Percentiles rank a stretch among this genome's conserved stretches.
Conservation (phyloP, 2,329 filamentous ascomycete species). For the Albophoma yamanashiensis region DNA sequence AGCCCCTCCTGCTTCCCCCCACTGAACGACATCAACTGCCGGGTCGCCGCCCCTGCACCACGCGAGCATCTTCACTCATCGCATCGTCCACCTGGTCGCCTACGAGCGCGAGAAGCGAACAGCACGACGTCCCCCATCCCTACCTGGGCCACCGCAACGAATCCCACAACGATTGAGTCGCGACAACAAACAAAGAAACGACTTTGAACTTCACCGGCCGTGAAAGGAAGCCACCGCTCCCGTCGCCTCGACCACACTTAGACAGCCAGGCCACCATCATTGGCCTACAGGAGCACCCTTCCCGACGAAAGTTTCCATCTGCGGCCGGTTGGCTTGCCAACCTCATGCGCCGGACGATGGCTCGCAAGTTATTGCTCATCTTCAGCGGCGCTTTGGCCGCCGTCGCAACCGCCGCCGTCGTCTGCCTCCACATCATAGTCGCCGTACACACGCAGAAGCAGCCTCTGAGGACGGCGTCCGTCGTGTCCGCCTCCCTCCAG, state of each 20-base stretch:
- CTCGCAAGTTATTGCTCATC: constrained; percentile 2
- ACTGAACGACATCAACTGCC: background rate
- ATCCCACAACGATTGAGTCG: background rate
- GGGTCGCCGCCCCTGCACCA: background rate
- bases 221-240: background rate
- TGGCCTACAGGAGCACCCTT: background rate
- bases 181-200: background rate
- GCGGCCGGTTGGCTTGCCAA: constrained; percentile 2
- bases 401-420: constrained; percentile 7
- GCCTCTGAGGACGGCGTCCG: constrained; percentile 8
- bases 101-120: background rate
- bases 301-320: background rate
- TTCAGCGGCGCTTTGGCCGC: constrained; percentile 8
- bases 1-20: background rate
- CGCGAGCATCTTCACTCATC: background rate
- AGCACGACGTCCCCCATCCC: background rate
- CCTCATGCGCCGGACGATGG: constrained; percentile 4
- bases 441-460: constrained; percentile 3
- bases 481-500: constrained; percentile 17
- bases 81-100: background rate
- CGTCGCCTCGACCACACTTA: background rate
- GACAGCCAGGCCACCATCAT: background rate
- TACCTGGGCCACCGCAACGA: background rate
- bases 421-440: constrained; percentile 9
- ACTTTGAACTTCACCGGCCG: background rate